phyloP scores from a whole-genome alignment of 73 alveolate species.

The Paramecium caudatum region DNA sequence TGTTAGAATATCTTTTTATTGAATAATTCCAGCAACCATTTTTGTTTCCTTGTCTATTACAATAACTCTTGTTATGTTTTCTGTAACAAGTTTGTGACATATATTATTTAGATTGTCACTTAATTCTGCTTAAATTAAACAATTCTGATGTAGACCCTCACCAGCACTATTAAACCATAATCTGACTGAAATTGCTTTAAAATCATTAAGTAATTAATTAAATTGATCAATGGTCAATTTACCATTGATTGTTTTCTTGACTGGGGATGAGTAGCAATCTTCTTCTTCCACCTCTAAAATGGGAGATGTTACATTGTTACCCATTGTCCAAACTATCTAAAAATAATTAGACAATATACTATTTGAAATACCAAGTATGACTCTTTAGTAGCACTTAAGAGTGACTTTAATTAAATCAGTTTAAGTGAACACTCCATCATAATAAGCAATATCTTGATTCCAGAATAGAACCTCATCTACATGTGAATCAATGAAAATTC shows the following conservation, averaged over 20 bases:
- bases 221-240: conserved; percentile 47
- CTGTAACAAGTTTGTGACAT: not conserved
- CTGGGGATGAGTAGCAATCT: conserved; percentile 4
- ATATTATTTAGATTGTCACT: conserved; percentile 30
- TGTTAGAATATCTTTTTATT: conserved; percentile 46
- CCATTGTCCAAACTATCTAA: conserved; percentile 53
- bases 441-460: conserved; percentile 56
- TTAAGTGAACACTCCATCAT: conserved; percentile 60
- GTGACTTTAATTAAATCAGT: conserved; percentile 34
- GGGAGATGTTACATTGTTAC: not conserved
- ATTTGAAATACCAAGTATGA: conserved; percentile 21
- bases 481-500: conserved; percentile 40
- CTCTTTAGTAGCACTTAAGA: conserved; percentile 37
- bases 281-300: not conserved
- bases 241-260: conserved; percentile 6
- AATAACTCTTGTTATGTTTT: conserved; percentile 36
- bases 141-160: conserved; percentile 13
- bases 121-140: not conserved
- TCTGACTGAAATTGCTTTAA: conserved; percentile 18
- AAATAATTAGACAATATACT: not conserved
- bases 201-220: conserved; percentile 27
- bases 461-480: conserved; percentile 61
- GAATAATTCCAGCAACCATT: conserved; percentile 48
- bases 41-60: conserved; percentile 38
- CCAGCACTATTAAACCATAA: conserved; percentile 41